phyloP scores from a whole-genome alignment of 208 protist species.

The Balamuthia mandrillaris region DNA sequence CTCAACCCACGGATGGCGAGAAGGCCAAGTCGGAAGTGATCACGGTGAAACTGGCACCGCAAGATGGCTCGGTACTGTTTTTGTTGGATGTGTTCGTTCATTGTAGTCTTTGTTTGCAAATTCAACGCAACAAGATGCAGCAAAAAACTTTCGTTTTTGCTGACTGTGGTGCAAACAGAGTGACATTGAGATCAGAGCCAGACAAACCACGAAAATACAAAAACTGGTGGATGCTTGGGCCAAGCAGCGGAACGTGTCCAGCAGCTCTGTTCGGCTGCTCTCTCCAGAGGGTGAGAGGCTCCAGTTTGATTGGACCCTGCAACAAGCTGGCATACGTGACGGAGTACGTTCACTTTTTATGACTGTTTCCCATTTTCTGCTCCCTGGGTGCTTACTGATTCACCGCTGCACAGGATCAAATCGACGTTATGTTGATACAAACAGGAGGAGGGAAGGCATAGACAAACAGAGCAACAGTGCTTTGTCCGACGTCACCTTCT shows the following conservation, averaged over 20 bases:
- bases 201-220: conserved; percentile 6
- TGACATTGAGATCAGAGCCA: conserved; percentile 2
- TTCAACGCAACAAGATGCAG: background rate
- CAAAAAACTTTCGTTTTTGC: background rate
- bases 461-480: too few relatives aligned
- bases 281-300: background rate
- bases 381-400: background rate
- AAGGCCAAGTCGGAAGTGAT: background rate
- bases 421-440: conserved; percentile 11
- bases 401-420: background rate
- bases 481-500: too few relatives aligned
- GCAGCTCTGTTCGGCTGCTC: background rate
- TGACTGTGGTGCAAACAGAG: background rate
- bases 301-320: background rate
- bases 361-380: background rate
- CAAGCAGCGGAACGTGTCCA: background rate
- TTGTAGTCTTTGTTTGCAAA: background rate
- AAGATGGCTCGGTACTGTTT: background rate
- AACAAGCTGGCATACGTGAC: background rate
- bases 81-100: background rate
- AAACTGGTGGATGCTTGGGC: background rate
- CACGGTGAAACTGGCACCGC: background rate
- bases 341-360: background rate
- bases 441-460: background rate
- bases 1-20: background rate